Evolutionary conservation across 441 rosid genomes (phyloP).

Genomic region (Pelargonium australe): DNA sequence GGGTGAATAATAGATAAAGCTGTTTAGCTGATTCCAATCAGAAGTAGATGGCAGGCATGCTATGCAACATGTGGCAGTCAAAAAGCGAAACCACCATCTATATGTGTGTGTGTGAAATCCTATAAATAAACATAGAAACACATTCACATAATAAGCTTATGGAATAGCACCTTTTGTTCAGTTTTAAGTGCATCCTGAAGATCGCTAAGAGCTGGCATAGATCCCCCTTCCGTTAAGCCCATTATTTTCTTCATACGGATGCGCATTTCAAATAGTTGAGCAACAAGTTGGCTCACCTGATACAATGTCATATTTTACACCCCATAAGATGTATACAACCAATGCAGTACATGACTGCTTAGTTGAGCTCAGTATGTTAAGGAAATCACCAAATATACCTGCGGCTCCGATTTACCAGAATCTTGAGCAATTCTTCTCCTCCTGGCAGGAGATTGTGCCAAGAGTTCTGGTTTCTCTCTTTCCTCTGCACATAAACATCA

Average conservation of each 20-base stretch:
- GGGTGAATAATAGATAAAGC: no score
- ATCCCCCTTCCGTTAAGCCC: constrained; percentile 94
- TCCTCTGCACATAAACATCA: constrained; percentile 56
- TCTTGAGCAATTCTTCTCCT: constrained; percentile 81
- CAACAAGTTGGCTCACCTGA: constrained; percentile 92
- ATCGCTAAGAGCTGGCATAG: constrained; percentile 76
- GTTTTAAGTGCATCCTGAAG: constrained; percentile 80
- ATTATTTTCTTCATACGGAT: constrained; percentile 90
- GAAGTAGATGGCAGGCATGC: no score
- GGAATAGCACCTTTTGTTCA: constrained; percentile 60
- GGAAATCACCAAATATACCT: constrained; percentile 36
- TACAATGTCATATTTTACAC: constrained; percentile 18
- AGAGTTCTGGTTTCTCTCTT: constrained; percentile 86
- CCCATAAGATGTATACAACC: not conserved
- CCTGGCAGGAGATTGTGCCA: constrained; percentile 78
- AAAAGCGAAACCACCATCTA: not conserved
- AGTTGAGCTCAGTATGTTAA: not conserved
- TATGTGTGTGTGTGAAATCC: not conserved
- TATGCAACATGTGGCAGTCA: no score
- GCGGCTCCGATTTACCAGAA: constrained; percentile 85
- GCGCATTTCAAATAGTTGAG: constrained; percentile 97
- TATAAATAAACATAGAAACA: not conserved
- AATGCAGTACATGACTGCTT: not conserved
- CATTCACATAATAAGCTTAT: constrained; percentile 6
- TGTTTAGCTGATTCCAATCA: no score